Conservation (phyloP, 2,329 filamentous ascomycete species). For the Pseudocercospora musae region DNA sequence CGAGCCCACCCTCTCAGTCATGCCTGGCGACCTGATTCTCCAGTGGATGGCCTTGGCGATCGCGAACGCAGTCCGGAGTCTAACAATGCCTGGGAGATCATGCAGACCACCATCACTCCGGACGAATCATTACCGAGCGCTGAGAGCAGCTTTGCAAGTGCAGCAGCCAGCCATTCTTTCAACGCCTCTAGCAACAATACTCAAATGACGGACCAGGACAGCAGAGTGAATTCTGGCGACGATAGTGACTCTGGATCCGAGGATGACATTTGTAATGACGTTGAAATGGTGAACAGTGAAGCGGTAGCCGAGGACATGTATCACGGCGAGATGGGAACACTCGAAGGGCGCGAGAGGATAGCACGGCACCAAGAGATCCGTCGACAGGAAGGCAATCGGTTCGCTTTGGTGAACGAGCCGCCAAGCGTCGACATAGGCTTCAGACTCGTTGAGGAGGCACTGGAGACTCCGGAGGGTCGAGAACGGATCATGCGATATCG, state of each 20-base stretch:
- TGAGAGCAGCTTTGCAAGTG: constrained; percentile 77
- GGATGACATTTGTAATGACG: constrained; percentile 41
- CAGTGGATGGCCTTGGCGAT: constrained; percentile 76
- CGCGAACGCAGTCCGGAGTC: constrained; percentile 77
- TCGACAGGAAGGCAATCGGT: constrained; percentile 26
- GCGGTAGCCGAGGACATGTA: constrained; percentile 32
- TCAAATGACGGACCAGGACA: constrained; percentile 34
- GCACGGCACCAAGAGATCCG: constrained; percentile 34
- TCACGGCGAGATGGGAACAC: constrained; percentile 24
- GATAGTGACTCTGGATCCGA: constrained; percentile 50
- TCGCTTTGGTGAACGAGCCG: constrained; percentile 24
- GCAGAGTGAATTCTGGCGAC: constrained; percentile 30
- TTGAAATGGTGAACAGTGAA: constrained; percentile 26
- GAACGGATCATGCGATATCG: constrained; percentile 24
- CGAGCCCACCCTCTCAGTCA: constrained; percentile 31
- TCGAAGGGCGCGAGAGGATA: constrained; percentile 29
- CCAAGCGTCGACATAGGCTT: constrained; percentile 32
- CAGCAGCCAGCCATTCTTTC: constrained; percentile 53
- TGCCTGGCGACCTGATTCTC: constrained; percentile 30
- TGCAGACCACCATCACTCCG: constrained; percentile 74
- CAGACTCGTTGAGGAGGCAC: constrained; percentile 32
- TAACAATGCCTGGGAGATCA: constrained; percentile 68
- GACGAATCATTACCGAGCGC: constrained; percentile 77
- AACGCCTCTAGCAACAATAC: constrained; percentile 31
- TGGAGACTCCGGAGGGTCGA: constrained; percentile 29